Evolutionary conservation across 176 grass and related monocot species (phyloP).

Genomic region (Lolium perenne): DNA sequence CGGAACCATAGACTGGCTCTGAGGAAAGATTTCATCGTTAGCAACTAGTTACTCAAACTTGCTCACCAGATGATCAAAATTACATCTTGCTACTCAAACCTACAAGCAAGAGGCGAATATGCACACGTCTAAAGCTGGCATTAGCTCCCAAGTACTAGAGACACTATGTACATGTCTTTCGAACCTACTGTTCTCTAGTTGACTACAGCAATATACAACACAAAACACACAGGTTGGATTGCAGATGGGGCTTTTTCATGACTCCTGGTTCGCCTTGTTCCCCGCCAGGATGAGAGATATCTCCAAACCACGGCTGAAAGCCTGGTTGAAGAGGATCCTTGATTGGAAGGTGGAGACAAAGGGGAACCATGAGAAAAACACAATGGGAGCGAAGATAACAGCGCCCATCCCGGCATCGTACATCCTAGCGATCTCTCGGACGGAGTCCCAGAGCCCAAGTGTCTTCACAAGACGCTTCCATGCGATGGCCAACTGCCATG

Average conservation of each 20-base stretch:
- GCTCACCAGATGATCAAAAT: neutral
- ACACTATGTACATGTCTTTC: constrained; percentile 35
- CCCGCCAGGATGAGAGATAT: constrained; percentile 97
- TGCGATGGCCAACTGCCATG: constrained; percentile 68
- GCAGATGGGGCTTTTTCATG: constrained; percentile 29
- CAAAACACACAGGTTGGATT: neutral
- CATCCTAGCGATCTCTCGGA: constrained; percentile 89
- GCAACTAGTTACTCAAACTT: neutral
- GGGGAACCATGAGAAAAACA: constrained; percentile 95
- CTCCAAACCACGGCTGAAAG: constrained; percentile 91
- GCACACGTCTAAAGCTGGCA: neutral
- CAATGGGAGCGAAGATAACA: constrained; percentile 82
- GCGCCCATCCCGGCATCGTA: constrained; percentile 91
- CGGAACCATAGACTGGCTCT: neutral
- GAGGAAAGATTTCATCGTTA: neutral
- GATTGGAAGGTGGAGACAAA: constrained; percentile 97
- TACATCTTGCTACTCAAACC: neutral
- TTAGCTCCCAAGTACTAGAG: neutral
- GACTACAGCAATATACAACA: constrained; percentile 41
- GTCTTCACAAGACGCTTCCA: constrained; percentile 58
- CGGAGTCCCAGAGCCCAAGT: constrained; percentile 66
- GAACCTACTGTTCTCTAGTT: neutral
- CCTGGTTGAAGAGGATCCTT: constrained; percentile 88
- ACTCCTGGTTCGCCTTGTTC: constrained; percentile 86
- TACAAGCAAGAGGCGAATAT: constrained; percentile 14